Evolutionary conservation across 208 protist genomes (phyloP), one percentile per base, ranked within the genome.

Genomic region (Wallacemonas sp.): DNA sequence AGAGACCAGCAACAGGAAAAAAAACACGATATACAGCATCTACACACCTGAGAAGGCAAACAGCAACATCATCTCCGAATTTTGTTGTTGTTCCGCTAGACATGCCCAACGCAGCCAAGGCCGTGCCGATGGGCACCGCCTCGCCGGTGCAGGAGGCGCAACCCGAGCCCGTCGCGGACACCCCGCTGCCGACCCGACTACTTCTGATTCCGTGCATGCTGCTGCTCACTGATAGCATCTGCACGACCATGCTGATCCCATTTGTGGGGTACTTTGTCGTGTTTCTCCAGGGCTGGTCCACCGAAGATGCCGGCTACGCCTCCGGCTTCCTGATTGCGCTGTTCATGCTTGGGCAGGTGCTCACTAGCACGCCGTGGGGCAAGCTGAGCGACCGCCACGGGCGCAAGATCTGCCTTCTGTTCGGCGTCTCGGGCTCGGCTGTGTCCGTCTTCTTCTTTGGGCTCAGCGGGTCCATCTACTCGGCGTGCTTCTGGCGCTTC

Each of bases 401-500:
- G 16, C 74, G 82, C 36, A 77, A 79, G 52, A 22, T 73, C 1
- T 42, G 69, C 31, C 46, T 89, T 20, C 31, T 76, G 16, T 22
- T 74, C 42, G 82, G 82, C 26, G 57, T 84, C 14, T 31, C 70
- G 32, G 69, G 44, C 11, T 72, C 54, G n/a, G 67, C 72, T 0
- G 22, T 70, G n/a, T 68, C 72, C 48, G 72, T 76, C 1, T 36
- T 76, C 16, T 72, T 80, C 18, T 87, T 87, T 61, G 81, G 81
- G 20, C 44, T 87, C 23, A 78, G 69, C 49, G 36, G 61, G 5
- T 78, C 54, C 61, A 76, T 87, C 54, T 73, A 73, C 59, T 49
- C 74, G 20, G 76, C 79, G 18, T 84, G 77, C 66, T 64, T 92
- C 8, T 82, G 82, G 84, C 82, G 89, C 1, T 91, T 94, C 57